These are phyloP conservation scores for Dryas integrifolia DNA, from an alignment of 331 rosid species.

Conservation along the genomic window DNA sequence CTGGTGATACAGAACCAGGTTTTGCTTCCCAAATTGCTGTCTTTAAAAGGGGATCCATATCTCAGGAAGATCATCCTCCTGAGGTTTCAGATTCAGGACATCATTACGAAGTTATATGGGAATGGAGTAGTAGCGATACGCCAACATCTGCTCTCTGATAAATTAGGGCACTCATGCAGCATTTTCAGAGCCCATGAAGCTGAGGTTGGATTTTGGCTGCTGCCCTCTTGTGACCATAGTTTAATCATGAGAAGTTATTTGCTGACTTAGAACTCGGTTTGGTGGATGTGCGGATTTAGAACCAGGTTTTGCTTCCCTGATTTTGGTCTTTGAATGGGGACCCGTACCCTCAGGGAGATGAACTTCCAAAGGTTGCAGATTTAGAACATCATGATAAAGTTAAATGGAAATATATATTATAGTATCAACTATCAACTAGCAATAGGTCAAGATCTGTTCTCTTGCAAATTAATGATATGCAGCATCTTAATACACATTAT, in stretches of 20 bases:
- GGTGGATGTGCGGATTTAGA: conserved; percentile 60
- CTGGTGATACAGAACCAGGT: conserved; percentile 78
- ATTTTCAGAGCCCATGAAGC: neutral
- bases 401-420: conserved; percentile 59
- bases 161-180: neutral
- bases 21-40: conserved; percentile 97
- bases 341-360: conserved; percentile 14
- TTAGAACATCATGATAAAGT: conserved; percentile 35
- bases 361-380: conserved; percentile 25
- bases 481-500: too few species aligned
- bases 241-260: neutral
- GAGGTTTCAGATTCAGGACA: conserved; percentile 35
- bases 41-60: conserved; percentile 48
- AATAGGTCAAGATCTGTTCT: conserved; percentile 7
- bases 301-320: conserved; percentile 55
- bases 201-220: too few species aligned
- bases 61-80: conserved; percentile 7
- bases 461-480: neutral
- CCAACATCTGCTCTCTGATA: conserved; percentile 7
- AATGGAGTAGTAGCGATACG: conserved; percentile 43
- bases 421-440: neutral
- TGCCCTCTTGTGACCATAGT: too few species aligned
- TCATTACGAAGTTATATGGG: conserved; percentile 54
- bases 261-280: conserved; percentile 34
- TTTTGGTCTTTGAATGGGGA: conserved; percentile 23